Evolutionary conservation across 2,329 filamentous ascomycete genomes (phyloP), one percentile per base, ranked within the genome.

Genomic region (Clathrospora elynae): DNA sequence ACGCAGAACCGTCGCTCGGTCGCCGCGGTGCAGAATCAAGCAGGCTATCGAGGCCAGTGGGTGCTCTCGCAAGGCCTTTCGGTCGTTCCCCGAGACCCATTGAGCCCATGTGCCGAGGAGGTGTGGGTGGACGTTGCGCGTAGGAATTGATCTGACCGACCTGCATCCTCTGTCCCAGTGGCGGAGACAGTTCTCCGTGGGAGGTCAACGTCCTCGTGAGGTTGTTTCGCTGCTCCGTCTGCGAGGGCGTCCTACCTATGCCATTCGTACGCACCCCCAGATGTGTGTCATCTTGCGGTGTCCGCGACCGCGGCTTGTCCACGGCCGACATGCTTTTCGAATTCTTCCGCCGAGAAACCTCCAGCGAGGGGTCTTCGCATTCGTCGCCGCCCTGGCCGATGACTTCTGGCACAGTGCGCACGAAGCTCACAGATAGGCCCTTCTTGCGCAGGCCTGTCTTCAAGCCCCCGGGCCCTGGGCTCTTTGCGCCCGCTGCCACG

Each of bases 321-420:
- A 41, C 33, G 13, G 47, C 48, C 5, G 57, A 35, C 22, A 51
- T 16, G 38, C 51, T 63, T 47, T 42, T 51, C 19, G 59, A 51
- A 45, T 64, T 66, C 68, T 79, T 85, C 50, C 73, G 75, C 64
- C 75, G 78, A 4, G 83, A 84, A 40, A 96, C 85, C 63, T 93
- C 87, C 13, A 83, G 75, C 2, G 84, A 81, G 2, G 88, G 87
- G 6, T 80, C 74, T 39, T 88, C 84, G 40, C 87, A 86, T 68
- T 96, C 90, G 62, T 96, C 92, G 22, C 92, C 92, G 44, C 92
- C 92, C 69, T 92, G 86, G 32, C 92, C 92, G 62, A 97, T 96
- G 49, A 96, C 72, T 32, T 90, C 86, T 5, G 91, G 90, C 40
- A 79, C 77, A 7, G 78, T 79, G 55, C 88, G 83, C 37, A 79